These are phyloP conservation scores for Salix purpurea DNA, from an alignment of 345 rosid genomes.

Conservation along the genomic window DNA sequence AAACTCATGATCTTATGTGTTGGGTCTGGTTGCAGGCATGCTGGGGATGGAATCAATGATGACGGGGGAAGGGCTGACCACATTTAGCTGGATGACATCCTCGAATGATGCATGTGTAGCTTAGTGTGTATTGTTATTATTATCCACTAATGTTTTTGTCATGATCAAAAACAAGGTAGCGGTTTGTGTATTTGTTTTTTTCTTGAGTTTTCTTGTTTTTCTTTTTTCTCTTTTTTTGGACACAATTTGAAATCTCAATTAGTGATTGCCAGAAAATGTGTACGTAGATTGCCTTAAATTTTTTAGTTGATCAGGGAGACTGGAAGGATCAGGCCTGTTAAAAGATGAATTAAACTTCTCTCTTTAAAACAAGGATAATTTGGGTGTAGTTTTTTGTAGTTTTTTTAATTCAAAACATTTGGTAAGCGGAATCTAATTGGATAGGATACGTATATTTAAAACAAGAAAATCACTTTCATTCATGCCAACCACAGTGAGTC, in stretches of 20 bases:
- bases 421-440: no score
- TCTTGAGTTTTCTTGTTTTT: constrained; percentile 21
- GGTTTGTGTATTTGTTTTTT: constrained; percentile 11
- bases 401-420: no score
- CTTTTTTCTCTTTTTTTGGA: constrained; percentile 6
- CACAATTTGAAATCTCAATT: constrained; percentile 6
- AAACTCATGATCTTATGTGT: not conserved
- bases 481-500: no score
- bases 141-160: constrained; percentile 8
- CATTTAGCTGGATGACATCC: constrained; percentile 30
- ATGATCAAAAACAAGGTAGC: constrained; percentile 18
- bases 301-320: not conserved
- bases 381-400: no score
- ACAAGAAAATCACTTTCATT: no score
- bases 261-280: not conserved
- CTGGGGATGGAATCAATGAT: constrained; percentile 62
- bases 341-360: not conserved
- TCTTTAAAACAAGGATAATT: not conserved
- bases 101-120: constrained; percentile 18
- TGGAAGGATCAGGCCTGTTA: not conserved
- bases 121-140: constrained; percentile 29
- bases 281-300: not conserved
- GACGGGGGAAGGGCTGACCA: constrained; percentile 54
- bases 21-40: constrained; percentile 57
- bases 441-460: no score